Evolutionary conservation across 805 yeast species (phyloP), one percentile per base, ranked within the genome.

Genomic region (Wickerhamomyces ciferrii): DNA sequence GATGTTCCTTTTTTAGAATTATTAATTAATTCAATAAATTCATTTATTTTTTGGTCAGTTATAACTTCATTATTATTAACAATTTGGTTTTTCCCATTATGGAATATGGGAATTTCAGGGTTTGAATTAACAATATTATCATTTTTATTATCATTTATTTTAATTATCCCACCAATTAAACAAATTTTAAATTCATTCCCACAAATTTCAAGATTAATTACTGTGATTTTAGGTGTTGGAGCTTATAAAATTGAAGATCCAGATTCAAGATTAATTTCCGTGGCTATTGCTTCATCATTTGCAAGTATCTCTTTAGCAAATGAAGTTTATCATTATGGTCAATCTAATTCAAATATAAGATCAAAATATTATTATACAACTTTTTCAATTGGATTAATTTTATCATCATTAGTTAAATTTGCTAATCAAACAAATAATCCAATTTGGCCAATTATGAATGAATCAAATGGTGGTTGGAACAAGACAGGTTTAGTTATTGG

Each of bases 51-150:
- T 63, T 94, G 97, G 97, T 75, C 97, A 0, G 82, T 83, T 20
- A 52, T 81, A 39, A 86, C 98, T 3, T 79, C 96, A 0, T 70
- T 94, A 48, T 84, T 89, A 39, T 76, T 94, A 47, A 82, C 94
- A 59, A 82, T 94, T 43, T 94, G 99, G 99, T 88, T 87, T 69
- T 94, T 94, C 74, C 99, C 99, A 11, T 72, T 94, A 51, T 94
- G 99, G 99, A 79, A 86, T 61, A 90, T 94, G 97, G 98, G 97
- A 7, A 84, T 94, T 40, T 86, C 96, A 2, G 99, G 99, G 4
- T 91, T 87, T 62, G 99, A 94, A 67, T 85, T 85, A 0, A 75
- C 81, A 3, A 71, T 88, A 41, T 60, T 79, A 7, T 68, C 81
- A 20, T 69, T 82, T 35, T 45, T 81, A 11, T 74, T 86, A 3